Percentiles rank a stretch among this genome's conserved stretches.
Evolutionary conservation across 345 rosid species (phyloP).

Genomic region (Luvunga scandens): DNA sequence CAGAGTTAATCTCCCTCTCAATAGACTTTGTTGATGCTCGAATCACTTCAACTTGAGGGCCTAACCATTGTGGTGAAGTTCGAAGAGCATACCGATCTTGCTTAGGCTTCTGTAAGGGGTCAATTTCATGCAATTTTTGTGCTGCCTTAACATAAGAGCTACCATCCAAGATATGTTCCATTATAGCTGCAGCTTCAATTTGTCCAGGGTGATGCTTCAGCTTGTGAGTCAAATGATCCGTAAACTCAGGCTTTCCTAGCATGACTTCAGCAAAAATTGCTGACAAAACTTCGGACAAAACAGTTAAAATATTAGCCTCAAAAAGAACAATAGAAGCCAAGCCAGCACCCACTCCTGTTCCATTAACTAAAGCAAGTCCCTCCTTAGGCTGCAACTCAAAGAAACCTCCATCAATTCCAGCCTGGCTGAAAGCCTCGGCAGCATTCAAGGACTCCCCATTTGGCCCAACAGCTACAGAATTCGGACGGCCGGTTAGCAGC

Average conservation of each 20-base stretch:
- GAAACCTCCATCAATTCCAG: slow-evolving; percentile 30
- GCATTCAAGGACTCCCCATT: slow-evolving; percentile 22
- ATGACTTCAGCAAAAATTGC: slow-evolving; percentile 61
- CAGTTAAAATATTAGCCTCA: slow-evolving; percentile 45
- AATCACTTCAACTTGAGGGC: slow-evolving; percentile 61
- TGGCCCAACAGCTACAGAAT: slow-evolving; percentile 29
- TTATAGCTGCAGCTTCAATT: slow-evolving; percentile 63
- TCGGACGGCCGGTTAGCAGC: slow-evolving; percentile 28
- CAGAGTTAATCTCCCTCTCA: slow-evolving; percentile 68
- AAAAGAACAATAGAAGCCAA: slow-evolving; percentile 51
- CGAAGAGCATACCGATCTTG: slow-evolving; percentile 56
- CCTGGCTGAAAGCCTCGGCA: slow-evolving; percentile 22
- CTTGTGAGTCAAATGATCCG: slow-evolving; percentile 60
- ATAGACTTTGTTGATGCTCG: slow-evolving; percentile 50
- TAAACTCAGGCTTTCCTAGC: slow-evolving; percentile 60
- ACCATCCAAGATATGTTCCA: slow-evolving; percentile 62
- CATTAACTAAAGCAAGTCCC: slow-evolving; percentile 46
- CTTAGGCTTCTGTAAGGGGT: slow-evolving; percentile 57
- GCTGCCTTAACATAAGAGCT: slow-evolving; percentile 53
- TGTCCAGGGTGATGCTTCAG: slow-evolving; percentile 72
- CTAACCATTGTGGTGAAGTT: slow-evolving; percentile 64
- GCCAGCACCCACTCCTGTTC: slow-evolving; percentile 47
- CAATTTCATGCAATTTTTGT: slow-evolving; percentile 43
- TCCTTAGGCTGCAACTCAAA: slow-evolving; percentile 50
- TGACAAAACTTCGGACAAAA: slow-evolving; percentile 49